Evolutionary conservation across 179 eudicot species (phyloP).

Genomic region (Beta corolliflora): DNA sequence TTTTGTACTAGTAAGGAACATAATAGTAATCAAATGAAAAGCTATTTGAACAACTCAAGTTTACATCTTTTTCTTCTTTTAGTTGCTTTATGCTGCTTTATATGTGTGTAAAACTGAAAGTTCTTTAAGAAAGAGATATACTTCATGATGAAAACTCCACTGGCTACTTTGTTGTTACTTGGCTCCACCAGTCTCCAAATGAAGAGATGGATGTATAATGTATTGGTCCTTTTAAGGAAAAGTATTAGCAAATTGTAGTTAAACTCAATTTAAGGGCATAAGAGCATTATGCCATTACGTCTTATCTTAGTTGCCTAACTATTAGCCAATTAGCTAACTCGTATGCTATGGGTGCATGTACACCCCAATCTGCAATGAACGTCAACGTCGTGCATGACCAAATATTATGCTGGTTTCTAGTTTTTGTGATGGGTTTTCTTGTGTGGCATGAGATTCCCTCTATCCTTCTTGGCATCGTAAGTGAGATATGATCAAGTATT

Average conservation of each 20-base stretch:
- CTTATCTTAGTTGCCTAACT: too few relatives aligned
- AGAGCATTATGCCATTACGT: too few relatives aligned
- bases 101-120: background rate
- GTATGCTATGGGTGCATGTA: too few relatives aligned
- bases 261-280: background rate
- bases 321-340: too few relatives aligned
- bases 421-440: too few relatives aligned
- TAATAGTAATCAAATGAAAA: conserved; percentile 8
- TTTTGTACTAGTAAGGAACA: background rate
- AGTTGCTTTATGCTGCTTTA: conserved; percentile 16
- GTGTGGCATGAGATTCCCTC: too few relatives aligned
- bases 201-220: background rate
- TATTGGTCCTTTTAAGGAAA: background rate
- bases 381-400: too few relatives aligned
- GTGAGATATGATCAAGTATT: too few relatives aligned
- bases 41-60: background rate
- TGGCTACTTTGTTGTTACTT: background rate
- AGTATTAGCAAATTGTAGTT: background rate
- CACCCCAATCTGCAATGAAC: too few relatives aligned
- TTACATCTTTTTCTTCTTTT: background rate
- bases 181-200: background rate
- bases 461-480: too few relatives aligned
- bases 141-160: conserved; percentile 15
- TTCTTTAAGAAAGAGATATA: background rate
- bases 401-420: too few relatives aligned